A percentile compares a stretch with the other conserved stretches of the same genome.
phyloP scores from a whole-genome alignment of 768 basidiomycete species.

The Nidularia sp. region DNA sequence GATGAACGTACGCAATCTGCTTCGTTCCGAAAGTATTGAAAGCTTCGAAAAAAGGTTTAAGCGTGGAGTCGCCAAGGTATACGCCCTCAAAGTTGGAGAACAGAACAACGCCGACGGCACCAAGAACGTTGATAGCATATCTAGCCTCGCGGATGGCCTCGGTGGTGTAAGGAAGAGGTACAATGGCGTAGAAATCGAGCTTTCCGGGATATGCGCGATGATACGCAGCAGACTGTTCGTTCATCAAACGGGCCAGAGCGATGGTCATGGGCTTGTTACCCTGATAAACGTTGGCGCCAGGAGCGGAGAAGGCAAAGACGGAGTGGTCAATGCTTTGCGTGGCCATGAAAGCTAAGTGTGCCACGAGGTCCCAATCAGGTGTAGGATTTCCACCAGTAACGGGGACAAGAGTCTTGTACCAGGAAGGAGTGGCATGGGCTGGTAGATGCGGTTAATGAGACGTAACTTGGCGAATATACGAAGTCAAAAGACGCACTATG shows the following conservation, averaged over 20 bases:
- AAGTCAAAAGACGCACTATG: conserved; percentile 15
- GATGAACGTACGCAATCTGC: conserved; percentile 27
- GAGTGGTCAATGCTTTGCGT: conserved; percentile 22
- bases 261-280: conserved; percentile 20
- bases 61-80: conserved; percentile 24
- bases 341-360: conserved; percentile 25
- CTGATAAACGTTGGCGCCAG: conserved; percentile 24
- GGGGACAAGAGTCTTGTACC: conserved; percentile 25
- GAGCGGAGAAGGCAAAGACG: conserved; percentile 25
- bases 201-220: conserved; percentile 18
- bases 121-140: conserved; percentile 25
- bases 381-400: conserved; percentile 21
- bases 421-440: conserved; percentile 26
- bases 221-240: conserved; percentile 30
- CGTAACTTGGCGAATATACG: not conserved
- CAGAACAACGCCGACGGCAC: conserved; percentile 27
- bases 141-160: conserved; percentile 26
- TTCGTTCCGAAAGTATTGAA: conserved; percentile 19
- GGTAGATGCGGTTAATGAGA: not conserved
- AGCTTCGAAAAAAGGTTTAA: conserved; percentile 26
- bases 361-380: conserved; percentile 22
- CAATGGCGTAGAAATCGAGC: conserved; percentile 27
- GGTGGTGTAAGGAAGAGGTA: conserved; percentile 28
- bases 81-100: conserved; percentile 26
- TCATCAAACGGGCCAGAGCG: conserved; percentile 29